These are phyloP conservation scores for Carallia pectinifolia DNA, from an alignment of 345 rosid genomes.

Conservation along the genomic window DNA sequence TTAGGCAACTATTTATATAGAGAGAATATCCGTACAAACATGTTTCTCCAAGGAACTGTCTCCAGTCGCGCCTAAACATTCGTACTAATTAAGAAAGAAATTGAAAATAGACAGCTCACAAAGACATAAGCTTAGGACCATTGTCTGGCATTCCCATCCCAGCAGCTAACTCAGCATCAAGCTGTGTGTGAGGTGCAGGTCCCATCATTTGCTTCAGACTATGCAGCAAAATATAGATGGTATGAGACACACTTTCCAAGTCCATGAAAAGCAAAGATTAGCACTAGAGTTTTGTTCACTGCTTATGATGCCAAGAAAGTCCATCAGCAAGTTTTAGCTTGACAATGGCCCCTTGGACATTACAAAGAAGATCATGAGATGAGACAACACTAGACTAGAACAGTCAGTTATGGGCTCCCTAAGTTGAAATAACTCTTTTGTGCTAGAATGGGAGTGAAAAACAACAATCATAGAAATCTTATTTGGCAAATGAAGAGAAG, in stretches of 20 bases:
- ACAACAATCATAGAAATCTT: too few relatives aligned
- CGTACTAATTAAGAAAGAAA: not conserved
- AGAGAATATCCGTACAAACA: too few relatives aligned
- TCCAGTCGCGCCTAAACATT: not conserved
- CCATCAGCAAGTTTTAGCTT: too few relatives aligned
- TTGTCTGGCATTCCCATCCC: slow-evolving; percentile 98
- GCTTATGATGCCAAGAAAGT: not conserved
- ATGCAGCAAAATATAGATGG: slow-evolving; percentile 19
- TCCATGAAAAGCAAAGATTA: not conserved
- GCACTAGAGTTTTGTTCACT: not conserved
- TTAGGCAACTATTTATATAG: not conserved
- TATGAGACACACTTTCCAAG: not conserved
- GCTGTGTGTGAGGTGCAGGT: slow-evolving; percentile 85
- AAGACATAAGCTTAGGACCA: slow-evolving; percentile 72
- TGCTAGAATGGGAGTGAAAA: too few relatives aligned
- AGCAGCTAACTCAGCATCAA: slow-evolving; percentile 87
- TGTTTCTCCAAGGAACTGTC: too few relatives aligned
- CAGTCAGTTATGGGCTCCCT: not conserved
- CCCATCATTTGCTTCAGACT: slow-evolving; percentile 77
- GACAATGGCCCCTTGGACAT: not conserved
- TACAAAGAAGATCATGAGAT: not conserved
- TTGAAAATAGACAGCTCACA: slow-evolving; percentile 29
- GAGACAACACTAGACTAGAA: too few relatives aligned
- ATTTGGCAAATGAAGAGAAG: not conserved
- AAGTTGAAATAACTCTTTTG: too few relatives aligned